Conservation (phyloP, 2,329 filamentous ascomycete genomes). For the Fragosphaeria purpurea region DNA sequence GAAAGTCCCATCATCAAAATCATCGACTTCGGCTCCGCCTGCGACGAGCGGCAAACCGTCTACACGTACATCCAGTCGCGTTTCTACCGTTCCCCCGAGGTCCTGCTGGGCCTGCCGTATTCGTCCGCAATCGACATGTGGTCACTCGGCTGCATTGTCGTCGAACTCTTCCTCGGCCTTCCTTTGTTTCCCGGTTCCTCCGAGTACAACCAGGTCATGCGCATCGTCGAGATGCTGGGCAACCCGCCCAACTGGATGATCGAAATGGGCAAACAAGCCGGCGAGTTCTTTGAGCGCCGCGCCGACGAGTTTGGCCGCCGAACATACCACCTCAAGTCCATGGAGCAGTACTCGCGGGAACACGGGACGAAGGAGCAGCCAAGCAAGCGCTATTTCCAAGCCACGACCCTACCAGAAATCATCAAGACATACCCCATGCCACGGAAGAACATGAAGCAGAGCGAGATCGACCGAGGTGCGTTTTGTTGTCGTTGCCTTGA, state of each 20-base stretch:
- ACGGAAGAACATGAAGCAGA: slow-evolving; percentile 97
- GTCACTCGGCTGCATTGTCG: slow-evolving; percentile 96
- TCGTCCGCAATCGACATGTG: slow-evolving; percentile 99
- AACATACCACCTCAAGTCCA: slow-evolving; percentile 85
- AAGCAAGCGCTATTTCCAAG: slow-evolving; percentile 99
- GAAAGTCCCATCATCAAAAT: slow-evolving; percentile 99
- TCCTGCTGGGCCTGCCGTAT: slow-evolving; percentile 88
- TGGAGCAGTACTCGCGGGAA: slow-evolving; percentile 96
- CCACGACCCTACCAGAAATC: slow-evolving; percentile 87
- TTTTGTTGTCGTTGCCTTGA: neutral
- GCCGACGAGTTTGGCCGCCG: slow-evolving; percentile 86
- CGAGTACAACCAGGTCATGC: slow-evolving; percentile 95
- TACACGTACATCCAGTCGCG: slow-evolving; percentile 99
- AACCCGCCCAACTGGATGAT: slow-evolving; percentile 98
- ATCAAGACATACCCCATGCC: slow-evolving; percentile 98
- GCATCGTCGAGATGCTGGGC: slow-evolving; percentile 96
- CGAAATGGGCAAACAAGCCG: slow-evolving; percentile 95
- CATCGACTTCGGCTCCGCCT: slow-evolving; percentile 97
- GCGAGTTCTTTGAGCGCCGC: slow-evolving; percentile 91
- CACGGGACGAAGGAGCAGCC: slow-evolving; percentile 96
- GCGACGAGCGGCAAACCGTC: slow-evolving; percentile 94
- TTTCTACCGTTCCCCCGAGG: slow-evolving; percentile 95
- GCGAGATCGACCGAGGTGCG: slow-evolving; percentile 85
- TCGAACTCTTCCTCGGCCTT: slow-evolving; percentile 89
- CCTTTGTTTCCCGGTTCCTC: slow-evolving; percentile 94